These are phyloP conservation scores for Macrolepiota fuliginosa DNA, from an alignment of 768 basidiomycete species.

Conservation along the genomic window DNA sequence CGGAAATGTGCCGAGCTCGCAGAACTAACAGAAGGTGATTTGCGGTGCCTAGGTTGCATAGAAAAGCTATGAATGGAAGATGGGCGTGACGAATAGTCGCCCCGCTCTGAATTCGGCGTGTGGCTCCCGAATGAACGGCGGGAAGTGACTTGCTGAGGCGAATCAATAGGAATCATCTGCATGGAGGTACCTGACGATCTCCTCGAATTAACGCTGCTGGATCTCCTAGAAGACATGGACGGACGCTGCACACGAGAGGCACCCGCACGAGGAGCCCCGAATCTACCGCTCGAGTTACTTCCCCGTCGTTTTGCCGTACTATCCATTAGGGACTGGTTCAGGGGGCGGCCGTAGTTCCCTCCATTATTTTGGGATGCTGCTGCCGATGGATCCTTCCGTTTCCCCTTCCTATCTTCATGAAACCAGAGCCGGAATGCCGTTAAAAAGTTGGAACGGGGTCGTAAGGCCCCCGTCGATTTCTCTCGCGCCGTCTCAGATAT, in stretches of 20 bases:
- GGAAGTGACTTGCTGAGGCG: slow-evolving; percentile 57
- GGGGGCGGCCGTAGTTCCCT: slow-evolving; percentile 13
- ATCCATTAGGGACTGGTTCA: neutral
- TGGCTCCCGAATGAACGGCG: slow-evolving; percentile 75
- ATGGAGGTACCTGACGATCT: slow-evolving; percentile 54
- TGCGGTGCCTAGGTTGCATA: slow-evolving; percentile 60
- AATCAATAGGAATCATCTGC: slow-evolving; percentile 55
- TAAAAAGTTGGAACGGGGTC: slow-evolving; percentile 78
- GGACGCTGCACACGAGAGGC: slow-evolving; percentile 54
- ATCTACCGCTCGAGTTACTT: slow-evolving; percentile 36
- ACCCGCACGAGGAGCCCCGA: slow-evolving; percentile 16
- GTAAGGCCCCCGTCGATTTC: slow-evolving; percentile 24
- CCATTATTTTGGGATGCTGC: slow-evolving; percentile 21
- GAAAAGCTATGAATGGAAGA: slow-evolving; percentile 84
- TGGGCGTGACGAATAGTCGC: slow-evolving; percentile 75
- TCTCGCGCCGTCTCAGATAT: slow-evolving; percentile 24
- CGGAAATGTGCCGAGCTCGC: slow-evolving; percentile 62
- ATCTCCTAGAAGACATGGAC: slow-evolving; percentile 79
- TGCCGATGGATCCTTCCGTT: slow-evolving; percentile 57
- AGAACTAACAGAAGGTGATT: slow-evolving; percentile 78
- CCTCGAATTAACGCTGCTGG: slow-evolving; percentile 88
- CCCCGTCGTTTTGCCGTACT: slow-evolving; percentile 47
- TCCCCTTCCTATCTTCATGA: slow-evolving; percentile 86
- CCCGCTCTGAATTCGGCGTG: slow-evolving; percentile 86
- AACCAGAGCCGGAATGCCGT: slow-evolving; percentile 91